Evolutionary conservation across 1,139 yeast species (phyloP).

Genomic region (Blastobotrys elegans): DNA sequence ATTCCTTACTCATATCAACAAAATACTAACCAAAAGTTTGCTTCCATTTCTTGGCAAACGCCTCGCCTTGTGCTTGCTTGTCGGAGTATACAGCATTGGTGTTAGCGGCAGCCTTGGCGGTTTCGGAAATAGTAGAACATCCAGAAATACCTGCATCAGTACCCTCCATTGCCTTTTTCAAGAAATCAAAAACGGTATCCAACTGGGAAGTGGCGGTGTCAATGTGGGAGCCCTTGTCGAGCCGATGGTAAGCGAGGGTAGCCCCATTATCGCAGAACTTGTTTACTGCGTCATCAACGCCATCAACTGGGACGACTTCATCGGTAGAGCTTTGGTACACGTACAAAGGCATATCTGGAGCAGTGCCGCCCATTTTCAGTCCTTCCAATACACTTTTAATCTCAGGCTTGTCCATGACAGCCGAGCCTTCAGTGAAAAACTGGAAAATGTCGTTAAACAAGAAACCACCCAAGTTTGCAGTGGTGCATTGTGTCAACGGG

Average conservation of each 20-base stretch:
- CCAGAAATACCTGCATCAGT: neutral
- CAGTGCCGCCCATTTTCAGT: constrained; percentile 17
- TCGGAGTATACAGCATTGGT: neutral
- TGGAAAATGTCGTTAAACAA: constrained; percentile 19
- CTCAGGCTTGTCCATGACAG: constrained; percentile 13
- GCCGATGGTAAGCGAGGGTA: constrained; percentile 25
- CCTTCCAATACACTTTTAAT: constrained; percentile 16
- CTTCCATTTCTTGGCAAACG: neutral
- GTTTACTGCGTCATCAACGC: constrained; percentile 19
- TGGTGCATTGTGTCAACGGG: constrained; percentile 18
- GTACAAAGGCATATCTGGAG: constrained; percentile 25
- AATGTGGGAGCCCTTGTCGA: constrained; percentile 20
- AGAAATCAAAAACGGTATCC: neutral
- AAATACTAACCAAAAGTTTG: neutral
- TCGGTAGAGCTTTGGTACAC: constrained; percentile 32
- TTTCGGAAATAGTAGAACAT: neutral
- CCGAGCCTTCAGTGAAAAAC: constrained; percentile 22
- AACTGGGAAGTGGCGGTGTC: neutral
- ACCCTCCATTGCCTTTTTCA: constrained; percentile 4
- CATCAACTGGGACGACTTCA: constrained; percentile 23
- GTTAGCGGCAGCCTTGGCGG: neutral
- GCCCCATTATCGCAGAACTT: constrained; percentile 12
- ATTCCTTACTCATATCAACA: too few relatives aligned
- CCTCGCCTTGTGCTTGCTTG: neutral
- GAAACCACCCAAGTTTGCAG: constrained; percentile 17